Percentiles rank a stretch among this genome's conserved stretches.
Conservation (phyloP, 2,329 filamentous ascomycete species). For the Incumbomyces lentus region DNA sequence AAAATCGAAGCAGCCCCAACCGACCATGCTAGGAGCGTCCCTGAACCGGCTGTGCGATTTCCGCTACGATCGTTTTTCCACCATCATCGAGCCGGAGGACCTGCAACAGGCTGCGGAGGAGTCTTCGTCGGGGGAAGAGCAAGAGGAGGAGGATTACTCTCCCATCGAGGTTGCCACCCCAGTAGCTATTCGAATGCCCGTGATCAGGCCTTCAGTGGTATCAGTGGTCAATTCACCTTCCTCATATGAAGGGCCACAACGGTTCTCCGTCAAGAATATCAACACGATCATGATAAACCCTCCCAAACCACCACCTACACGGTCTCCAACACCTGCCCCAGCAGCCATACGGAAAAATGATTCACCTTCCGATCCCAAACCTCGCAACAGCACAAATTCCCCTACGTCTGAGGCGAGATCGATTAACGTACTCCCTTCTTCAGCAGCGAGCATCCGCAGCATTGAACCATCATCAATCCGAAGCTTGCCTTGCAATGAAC, state of each 20-base stretch:
- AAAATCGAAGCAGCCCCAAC: not conserved
- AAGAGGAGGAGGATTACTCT: constrained; percentile 8
- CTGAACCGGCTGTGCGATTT: constrained; percentile 2
- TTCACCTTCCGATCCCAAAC: not conserved
- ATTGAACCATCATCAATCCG: not conserved
- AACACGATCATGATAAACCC: constrained; percentile 3
- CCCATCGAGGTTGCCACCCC: constrained; percentile 19
- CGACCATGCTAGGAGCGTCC: not conserved
- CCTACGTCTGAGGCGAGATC: not conserved
- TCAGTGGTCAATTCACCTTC: constrained; percentile 11
- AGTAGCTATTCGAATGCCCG: constrained; percentile 16
- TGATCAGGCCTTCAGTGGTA: constrained; percentile 17
- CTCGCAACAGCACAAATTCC: not conserved
- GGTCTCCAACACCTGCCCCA: not conserved
- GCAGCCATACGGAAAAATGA: not conserved
- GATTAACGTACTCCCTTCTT: not conserved
- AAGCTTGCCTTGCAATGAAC: constrained; percentile 2
- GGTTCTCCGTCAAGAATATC: constrained; percentile 4
- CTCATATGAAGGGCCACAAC: not conserved
- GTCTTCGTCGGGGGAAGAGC: not conserved
- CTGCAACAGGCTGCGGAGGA: not conserved
- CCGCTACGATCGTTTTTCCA: constrained; percentile 6
- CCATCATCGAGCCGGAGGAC: not conserved
- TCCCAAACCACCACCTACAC: not conserved
- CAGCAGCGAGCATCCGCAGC: not conserved